A percentile compares a stretch with the other conserved stretches of the same genome.
phyloP scores from a whole-genome alignment of 2,329 filamentous ascomycete species.

The Metarhizium brunneum region DNA sequence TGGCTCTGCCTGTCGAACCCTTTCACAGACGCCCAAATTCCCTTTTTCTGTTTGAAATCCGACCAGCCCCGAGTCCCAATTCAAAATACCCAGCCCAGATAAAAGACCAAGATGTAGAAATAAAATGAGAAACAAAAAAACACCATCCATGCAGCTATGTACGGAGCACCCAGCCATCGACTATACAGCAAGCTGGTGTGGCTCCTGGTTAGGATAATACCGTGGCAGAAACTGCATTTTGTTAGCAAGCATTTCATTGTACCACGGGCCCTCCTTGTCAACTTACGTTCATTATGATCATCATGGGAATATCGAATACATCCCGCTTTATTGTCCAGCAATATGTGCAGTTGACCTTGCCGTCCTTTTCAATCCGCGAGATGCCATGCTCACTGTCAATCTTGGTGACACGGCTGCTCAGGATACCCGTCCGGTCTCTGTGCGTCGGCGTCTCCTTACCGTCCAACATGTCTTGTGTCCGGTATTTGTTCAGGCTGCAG shows the following conservation, averaged over 20 bases:
- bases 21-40: not conserved
- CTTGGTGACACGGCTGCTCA: slow-evolving; percentile 50
- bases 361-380: slow-evolving; percentile 73
- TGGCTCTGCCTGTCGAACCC: not conserved
- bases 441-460: slow-evolving; percentile 31
- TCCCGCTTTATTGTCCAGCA: slow-evolving; percentile 97
- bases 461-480: slow-evolving; percentile 54
- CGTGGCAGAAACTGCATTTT: slow-evolving; percentile 45
- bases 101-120: slow-evolving; percentile 3
- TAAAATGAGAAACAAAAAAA: slow-evolving; percentile 8
- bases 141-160: slow-evolving; percentile 9
- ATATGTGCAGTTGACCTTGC: slow-evolving; percentile 89
- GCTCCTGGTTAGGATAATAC: slow-evolving; percentile 49
- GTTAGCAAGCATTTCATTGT: slow-evolving; percentile 11
- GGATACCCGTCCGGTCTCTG: slow-evolving; percentile 37
- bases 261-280: not conserved
- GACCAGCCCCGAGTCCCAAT: not conserved
- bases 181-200: slow-evolving; percentile 45
- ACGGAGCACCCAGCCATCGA: not conserved
- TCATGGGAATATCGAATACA: slow-evolving; percentile 96
- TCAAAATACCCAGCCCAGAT: too few species aligned
- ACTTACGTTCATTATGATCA: slow-evolving; percentile 97
- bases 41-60: not conserved
- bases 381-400: slow-evolving; percentile 71
- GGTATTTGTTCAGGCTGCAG: slow-evolving; percentile 85